Evolutionary conservation across 345 rosid species (phyloP).

Genomic region (Citrus sinensis): DVS_A1.0 CM039163.1:45723001-45723500

Average conservation of each 20-base stretch:
- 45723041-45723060: too few species aligned
- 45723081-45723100: background rate
- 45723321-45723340: background rate
- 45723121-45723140: conserved; percentile 17
- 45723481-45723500: background rate
- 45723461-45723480: conserved; percentile 7
- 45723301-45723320: background rate
- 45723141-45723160: conserved; percentile 16
- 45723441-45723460: background rate
- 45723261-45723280: background rate
- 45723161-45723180: conserved; percentile 4
- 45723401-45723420: too few species aligned
- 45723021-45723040: too few species aligned
- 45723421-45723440: background rate
- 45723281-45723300: background rate
- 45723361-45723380: background rate
- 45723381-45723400: background rate
- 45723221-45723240: background rate
- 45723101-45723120: background rate
- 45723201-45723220: conserved; percentile 1
- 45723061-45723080: too few species aligned
- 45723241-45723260: background rate
- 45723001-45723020: too few species aligned
- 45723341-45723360: background rate
- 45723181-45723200: background rate